These are phyloP conservation scores for Fagus sylvatica DNA, from an alignment of 306 rosid genomes.

Conservation along the genomic window DNA sequence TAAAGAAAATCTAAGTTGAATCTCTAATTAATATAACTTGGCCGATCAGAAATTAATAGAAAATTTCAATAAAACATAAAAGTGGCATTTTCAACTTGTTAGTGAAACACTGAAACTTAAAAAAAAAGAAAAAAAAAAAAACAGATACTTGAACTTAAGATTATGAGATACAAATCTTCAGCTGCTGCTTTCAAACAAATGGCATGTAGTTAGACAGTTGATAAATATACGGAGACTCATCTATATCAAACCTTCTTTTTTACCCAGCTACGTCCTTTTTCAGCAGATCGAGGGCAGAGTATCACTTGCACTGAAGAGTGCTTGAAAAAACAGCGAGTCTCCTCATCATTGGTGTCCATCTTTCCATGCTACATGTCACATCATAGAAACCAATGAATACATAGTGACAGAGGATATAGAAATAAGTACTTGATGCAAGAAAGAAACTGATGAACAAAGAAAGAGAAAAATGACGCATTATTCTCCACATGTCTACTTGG, in stretches of 20 bases:
- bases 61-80: too few relatives aligned
- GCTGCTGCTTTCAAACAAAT: neutral
- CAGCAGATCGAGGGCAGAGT: constrained; percentile 76
- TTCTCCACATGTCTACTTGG: neutral
- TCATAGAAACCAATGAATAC: constrained; percentile 4
- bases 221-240: neutral
- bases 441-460: too few relatives aligned
- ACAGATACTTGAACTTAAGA: too few relatives aligned
- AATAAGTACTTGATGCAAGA: neutral
- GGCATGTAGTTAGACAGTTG: constrained; percentile 4
- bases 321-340: constrained; percentile 76
- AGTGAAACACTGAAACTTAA: too few relatives aligned
- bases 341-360: constrained; percentile 78
- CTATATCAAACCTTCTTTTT: constrained; percentile 51
- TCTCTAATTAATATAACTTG: too few relatives aligned
- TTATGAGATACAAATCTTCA: constrained; percentile 1
- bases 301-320: constrained; percentile 81
- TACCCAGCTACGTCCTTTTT: constrained; percentile 71
- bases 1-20: too few relatives aligned
- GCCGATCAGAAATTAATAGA: too few relatives aligned
- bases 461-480: neutral
- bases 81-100: too few relatives aligned
- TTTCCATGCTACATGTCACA: constrained; percentile 67
- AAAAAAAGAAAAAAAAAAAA: neutral
- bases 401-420: neutral